These are phyloP conservation scores for Rhododendron ferrugineum DNA, from an alignment of 148 eudicot genomes.

Conservation along the genomic window DNA sequence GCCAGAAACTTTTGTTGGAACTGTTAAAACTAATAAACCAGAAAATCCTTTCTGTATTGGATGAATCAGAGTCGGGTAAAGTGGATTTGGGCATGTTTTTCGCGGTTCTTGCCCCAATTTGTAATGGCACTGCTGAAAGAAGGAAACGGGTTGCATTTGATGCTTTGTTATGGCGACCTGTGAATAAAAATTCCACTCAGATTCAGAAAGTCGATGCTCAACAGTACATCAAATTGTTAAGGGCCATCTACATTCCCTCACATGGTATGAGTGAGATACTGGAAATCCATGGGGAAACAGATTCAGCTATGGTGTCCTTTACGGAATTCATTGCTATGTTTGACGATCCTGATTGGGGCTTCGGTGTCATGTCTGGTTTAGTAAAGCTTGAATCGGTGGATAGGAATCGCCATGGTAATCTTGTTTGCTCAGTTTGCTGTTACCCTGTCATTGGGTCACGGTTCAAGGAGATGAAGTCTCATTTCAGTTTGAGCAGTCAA, in stretches of 20 bases:
- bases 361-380: constrained; percentile 71
- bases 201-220: constrained; percentile 59
- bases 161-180: constrained; percentile 75
- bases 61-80: constrained; percentile 72
- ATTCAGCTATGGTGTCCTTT: constrained; percentile 51
- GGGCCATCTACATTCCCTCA: constrained; percentile 80
- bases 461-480: constrained; percentile 77
- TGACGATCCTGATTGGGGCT: constrained; percentile 90
- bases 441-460: constrained; percentile 87
- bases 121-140: constrained; percentile 64
- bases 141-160: constrained; percentile 80
- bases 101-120: constrained; percentile 82
- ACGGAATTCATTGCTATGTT: constrained; percentile 71
- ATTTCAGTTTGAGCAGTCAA: constrained; percentile 64
- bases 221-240: constrained; percentile 57
- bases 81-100: constrained; percentile 96
- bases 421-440: constrained; percentile 69
- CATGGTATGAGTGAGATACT: constrained; percentile 67
- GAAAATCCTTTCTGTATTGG: constrained; percentile 67
- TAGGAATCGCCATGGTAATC: constrained; percentile 69
- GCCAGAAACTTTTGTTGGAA: constrained; percentile 93
- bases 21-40: constrained; percentile 85
- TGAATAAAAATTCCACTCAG: constrained; percentile 51
- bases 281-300: constrained; percentile 80
- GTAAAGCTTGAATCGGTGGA: constrained; percentile 76